Conservation (phyloP, 345 rosid species). For the Eucalyptus viminalis region DNA sequence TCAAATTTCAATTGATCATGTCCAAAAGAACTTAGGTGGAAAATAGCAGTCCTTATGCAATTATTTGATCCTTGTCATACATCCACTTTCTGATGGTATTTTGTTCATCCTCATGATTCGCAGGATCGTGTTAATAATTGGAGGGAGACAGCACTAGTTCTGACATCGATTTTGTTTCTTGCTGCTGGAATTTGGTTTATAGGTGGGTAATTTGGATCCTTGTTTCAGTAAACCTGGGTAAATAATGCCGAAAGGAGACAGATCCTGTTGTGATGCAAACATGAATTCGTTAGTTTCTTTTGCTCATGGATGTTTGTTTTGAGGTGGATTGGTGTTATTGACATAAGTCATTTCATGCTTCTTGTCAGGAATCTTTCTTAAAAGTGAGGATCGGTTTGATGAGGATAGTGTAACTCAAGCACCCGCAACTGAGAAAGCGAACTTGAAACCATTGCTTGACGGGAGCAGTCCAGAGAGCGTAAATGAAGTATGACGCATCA, state of each 20-base stretch:
- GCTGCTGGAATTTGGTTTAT: constrained; percentile 77
- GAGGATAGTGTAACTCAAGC: constrained; percentile 31
- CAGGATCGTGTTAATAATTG: constrained; percentile 68
- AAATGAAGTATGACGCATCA: background rate
- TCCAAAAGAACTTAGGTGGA: background rate
- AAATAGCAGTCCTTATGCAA: background rate
- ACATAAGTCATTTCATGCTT: background rate
- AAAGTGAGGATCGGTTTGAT: constrained; percentile 48
- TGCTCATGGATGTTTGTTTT: background rate
- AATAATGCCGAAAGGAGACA: background rate
- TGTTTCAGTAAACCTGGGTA: background rate
- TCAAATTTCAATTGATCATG: background rate
- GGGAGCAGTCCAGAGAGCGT: background rate
- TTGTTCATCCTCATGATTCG: background rate
- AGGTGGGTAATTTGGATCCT: constrained; percentile 21
- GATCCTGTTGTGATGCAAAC: background rate
- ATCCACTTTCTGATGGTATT: background rate
- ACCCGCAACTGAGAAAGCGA: constrained; percentile 2
- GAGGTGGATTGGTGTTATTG: background rate
- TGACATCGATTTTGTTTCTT: constrained; percentile 65
- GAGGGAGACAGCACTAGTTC: constrained; percentile 73
- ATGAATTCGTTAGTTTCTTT: background rate
- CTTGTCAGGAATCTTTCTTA: constrained; percentile 65
- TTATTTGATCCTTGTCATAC: background rate
- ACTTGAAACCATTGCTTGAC: constrained; percentile 31